Base-by-base conservation (phyloP, 129 eudicot genomes). In the Helianthus tuberosus region DNA sequence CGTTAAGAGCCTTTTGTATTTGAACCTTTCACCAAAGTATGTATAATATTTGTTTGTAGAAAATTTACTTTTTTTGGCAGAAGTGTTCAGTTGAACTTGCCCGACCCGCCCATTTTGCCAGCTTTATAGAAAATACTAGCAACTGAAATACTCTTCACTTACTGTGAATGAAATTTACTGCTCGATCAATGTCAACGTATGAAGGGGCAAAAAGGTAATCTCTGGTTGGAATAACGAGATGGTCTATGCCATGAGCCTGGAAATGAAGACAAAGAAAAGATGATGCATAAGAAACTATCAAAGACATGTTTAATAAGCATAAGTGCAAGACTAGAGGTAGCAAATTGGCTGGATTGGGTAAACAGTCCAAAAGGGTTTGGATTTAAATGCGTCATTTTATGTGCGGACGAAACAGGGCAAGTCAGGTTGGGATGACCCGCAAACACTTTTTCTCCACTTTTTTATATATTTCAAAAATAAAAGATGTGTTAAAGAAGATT, bases 151-250 rank as follows among this genome's bases (percentile, higher is more conserved):
- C 14, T 17, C 2, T 73, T 73, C 64, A 73, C 77, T 73, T 32
- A 92, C 97, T 73, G 74, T 89, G 89, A 74, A 90, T 90, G 64
- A 90, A 90, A 50, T 82, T 83, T 29, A 92, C 98, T 10, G 98
- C 98, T 51, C 80, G 87, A 29, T 80, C 71, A 57, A 92, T 92
- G 80, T 92, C 96, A 66, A 60, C 74, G 71, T 89, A 81, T 11
- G 96, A 92, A 38, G 98, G 98, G 20, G 98, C 96, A 87, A 87
- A 92, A 51, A 92, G 88, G 65, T 92, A 92, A 75, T 92, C 98
- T 83, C 98, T 78, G n/a, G 98, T 92, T 0, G 98, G 98, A 58
- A 92, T 87, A 9, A 92, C 94, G 32, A 92, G 91, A 85, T 89
- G 96, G 64, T 85, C 90, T 47, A 92, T 92, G 16, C 86, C 96